phyloP scores from a whole-genome alignment of 2,329 filamentous ascomycete genomes.

The Fusarium albosuccineum region DNA sequence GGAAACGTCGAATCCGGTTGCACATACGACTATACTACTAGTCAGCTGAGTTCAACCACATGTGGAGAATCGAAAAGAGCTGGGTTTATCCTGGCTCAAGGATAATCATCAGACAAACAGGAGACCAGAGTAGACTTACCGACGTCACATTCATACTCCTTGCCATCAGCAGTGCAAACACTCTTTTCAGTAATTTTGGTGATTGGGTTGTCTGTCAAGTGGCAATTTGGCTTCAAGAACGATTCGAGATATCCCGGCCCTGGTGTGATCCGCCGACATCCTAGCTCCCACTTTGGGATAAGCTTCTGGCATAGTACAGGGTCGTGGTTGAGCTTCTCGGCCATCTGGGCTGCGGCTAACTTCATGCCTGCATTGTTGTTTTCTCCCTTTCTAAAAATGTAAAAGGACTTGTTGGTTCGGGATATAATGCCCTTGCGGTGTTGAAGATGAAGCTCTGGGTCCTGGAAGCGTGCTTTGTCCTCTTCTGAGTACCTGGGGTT shows the following conservation, averaged over 20 bases:
- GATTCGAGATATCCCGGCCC: slow-evolving; percentile 41
- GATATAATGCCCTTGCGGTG: slow-evolving; percentile 57
- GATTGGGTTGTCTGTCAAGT: slow-evolving; percentile 37
- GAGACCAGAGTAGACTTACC: slow-evolving; percentile 25
- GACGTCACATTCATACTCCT: slow-evolving; percentile 40
- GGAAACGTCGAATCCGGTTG: slow-evolving; percentile 67
- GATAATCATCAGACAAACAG: background rate
- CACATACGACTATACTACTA: slow-evolving; percentile 60
- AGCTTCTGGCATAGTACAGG: slow-evolving; percentile 37
- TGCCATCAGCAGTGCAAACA: slow-evolving; percentile 36
- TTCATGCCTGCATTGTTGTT: slow-evolving; percentile 41
- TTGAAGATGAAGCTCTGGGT: slow-evolving; percentile 65
- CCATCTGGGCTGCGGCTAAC: slow-evolving; percentile 40
- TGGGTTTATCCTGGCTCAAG: too few relatives aligned
- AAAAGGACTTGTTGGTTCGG: slow-evolving; percentile 51
- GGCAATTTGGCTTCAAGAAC: slow-evolving; percentile 37
- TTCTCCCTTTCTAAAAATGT: slow-evolving; percentile 47
- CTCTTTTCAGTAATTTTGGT: slow-evolving; percentile 36
- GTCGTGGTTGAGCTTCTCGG: slow-evolving; percentile 38
- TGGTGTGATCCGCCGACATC: slow-evolving; percentile 38
- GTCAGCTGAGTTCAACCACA: background rate
- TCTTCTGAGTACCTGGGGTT: slow-evolving; percentile 48
- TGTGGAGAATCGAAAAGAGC: too few relatives aligned
- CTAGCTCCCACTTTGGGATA: slow-evolving; percentile 42
- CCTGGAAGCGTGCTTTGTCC: slow-evolving; percentile 63